phyloP scores from a whole-genome alignment of 1,284 basidiomycete species.

The Pholiota adiposa region DNA sequence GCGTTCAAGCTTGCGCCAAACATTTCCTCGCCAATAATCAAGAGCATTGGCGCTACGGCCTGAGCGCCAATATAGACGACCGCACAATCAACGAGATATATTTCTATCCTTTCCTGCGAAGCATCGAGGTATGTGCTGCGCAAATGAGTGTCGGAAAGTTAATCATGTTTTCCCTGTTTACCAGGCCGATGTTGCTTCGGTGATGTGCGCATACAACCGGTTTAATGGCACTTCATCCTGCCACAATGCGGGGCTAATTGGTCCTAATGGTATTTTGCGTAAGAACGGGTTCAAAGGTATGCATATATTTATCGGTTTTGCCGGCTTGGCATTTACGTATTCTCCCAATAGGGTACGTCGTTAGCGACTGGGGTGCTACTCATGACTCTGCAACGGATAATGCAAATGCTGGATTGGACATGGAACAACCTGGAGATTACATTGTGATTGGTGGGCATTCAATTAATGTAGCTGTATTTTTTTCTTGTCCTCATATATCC shows the following conservation, averaged over 20 bases:
- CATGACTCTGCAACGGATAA: constrained; percentile 49
- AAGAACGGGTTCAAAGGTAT: constrained; percentile 46
- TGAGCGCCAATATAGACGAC: constrained; percentile 63
- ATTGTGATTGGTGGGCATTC: constrained; percentile 39
- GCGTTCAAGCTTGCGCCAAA: constrained; percentile 70
- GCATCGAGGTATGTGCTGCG: constrained; percentile 39
- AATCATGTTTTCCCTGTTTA: neutral
- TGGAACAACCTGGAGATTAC: constrained; percentile 53
- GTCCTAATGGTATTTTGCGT: constrained; percentile 40
- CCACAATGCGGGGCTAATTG: constrained; percentile 41
- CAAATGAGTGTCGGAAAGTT: neutral
- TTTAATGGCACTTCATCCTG: constrained; percentile 47
- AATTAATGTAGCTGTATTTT: neutral
- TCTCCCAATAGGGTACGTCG: constrained; percentile 39
- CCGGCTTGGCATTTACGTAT: neutral
- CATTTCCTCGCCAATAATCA: constrained; percentile 65
- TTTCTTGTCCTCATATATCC: neutral
- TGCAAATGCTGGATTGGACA: constrained; percentile 50
- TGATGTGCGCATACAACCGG: constrained; percentile 79
- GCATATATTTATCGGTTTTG: neutral
- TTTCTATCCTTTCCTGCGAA: constrained; percentile 57
- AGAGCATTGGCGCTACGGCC: constrained; percentile 50
- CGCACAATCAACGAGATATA: constrained; percentile 67
- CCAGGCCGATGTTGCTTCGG: constrained; percentile 64
- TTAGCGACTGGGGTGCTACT: constrained; percentile 55